phyloP scores from a whole-genome alignment of 345 rosid genomes.

The Acer campestre region DNA sequence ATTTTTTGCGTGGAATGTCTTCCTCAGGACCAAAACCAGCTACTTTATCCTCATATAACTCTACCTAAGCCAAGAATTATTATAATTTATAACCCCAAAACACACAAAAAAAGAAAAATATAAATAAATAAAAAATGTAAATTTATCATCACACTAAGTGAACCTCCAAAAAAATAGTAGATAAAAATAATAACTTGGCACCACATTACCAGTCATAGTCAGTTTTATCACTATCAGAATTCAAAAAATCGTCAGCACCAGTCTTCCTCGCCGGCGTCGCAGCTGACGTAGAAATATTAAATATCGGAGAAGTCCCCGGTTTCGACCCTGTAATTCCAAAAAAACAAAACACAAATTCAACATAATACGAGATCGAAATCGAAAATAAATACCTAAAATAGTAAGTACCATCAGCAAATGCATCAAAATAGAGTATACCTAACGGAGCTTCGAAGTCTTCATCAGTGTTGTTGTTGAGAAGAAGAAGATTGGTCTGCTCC shows the following conservation, averaged over 20 bases:
- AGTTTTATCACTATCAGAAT: conserved; percentile 86
- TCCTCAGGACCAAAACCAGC: not conserved
- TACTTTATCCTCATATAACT: not conserved
- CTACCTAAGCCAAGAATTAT: not conserved
- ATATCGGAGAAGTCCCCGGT: conserved; percentile 81
- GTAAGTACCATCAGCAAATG: not conserved
- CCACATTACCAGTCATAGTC: conserved; percentile 90
- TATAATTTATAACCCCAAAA: conserved; percentile 1
- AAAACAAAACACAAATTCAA: conserved; percentile 2
- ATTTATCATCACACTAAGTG: not conserved
- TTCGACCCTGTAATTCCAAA: conserved; percentile 57
- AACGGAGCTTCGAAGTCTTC: conserved; percentile 71
- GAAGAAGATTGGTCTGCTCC: conserved; percentile 64
- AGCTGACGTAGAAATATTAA: conserved; percentile 62
- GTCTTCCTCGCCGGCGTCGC: conserved; percentile 49
- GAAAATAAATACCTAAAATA: not conserved
- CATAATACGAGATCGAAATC: conserved; percentile 2
- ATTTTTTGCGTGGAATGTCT: not conserved
- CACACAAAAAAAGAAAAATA: not conserved
- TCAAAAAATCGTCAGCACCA: conserved; percentile 87
- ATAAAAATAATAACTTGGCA: not conserved
- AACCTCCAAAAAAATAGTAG: not conserved
- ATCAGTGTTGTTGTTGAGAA: conserved; percentile 40
- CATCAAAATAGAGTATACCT: conserved; percentile 40
- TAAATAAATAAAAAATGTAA: not conserved